Base-by-base conservation (phyloP, 2,329 filamentous ascomycete species). In the Cytospora schulzeri region DNA sequence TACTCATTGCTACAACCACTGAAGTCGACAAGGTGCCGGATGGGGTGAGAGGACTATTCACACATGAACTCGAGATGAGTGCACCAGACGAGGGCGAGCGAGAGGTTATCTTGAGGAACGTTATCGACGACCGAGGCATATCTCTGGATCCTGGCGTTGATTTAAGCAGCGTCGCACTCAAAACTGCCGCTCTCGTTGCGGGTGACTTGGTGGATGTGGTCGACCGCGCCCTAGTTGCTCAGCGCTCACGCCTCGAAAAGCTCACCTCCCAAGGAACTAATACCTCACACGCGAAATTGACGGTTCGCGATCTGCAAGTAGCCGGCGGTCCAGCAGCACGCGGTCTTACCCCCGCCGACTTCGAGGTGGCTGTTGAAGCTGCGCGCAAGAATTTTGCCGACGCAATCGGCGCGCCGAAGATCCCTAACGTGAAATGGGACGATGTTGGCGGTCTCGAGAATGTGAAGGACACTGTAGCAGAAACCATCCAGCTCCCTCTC, bases 361-460 rank as follows among this genome's bases (percentile, higher is more conserved):
- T 98, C 69, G 93, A 97, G 62, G 79, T 89, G n/a, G 95, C 95
- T 0, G 94, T 99, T 4, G 94, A 98, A 66, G 92, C 93, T 7
- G 95, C 95, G 1, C 88, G 95, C 62, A 97, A 97, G 83, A 98
- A 97, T 77, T 99, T 99, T 75, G 94, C 95, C 7, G 95, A 98
- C 75, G 90, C 94, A 0, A 99, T 99, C 68, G 95, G 95, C 28
- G 95, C 95, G 6, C 95, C 95, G 2, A 98, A 98, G 83, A 98
- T 98, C 67, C 95, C 94, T 8, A 97, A 97, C 68, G 95, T 99
- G 8, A 90, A 90, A 26, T 99, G 94, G 94, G 90, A 94, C 70
- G 94, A 99, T 75, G 94, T 99, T 24, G 94, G 94, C 76, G 94
- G 95, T 57, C 83, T 98, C 35, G 88, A 90, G 33, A 93, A 97